These are phyloP conservation scores for Backusella psychrophila DNA, from an alignment of 192 early-diverging fungal genomes.

Conservation along the genomic window DNA sequence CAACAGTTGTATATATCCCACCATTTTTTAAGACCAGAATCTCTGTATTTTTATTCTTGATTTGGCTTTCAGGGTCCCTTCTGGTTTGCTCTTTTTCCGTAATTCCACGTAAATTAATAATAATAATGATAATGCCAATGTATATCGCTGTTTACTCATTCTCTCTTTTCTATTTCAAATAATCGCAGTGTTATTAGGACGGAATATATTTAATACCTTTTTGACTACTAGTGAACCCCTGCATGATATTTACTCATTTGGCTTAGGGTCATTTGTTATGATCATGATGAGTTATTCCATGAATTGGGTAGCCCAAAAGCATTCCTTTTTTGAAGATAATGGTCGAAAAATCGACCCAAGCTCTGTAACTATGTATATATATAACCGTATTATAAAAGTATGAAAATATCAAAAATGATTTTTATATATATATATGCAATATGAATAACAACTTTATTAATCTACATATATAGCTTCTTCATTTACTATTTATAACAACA, in stretches of 20 bases:
- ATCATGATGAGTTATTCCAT: conserved; percentile 27
- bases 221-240: conserved; percentile 47
- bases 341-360: neutral
- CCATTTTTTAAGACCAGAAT: conserved; percentile 61
- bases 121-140: neutral
- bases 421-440: neutral
- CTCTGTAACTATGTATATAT: neutral
- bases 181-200: conserved; percentile 55
- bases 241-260: conserved; percentile 79
- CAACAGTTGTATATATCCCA: conserved; percentile 83
- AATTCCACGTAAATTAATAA: conserved; percentile 41
- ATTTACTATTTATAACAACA: conserved; percentile 47
- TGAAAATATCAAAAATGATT: neutral
- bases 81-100: conserved; percentile 20
- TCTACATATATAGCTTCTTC: conserved; percentile 21
- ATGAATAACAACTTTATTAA: neutral
- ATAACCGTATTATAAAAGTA: neutral
- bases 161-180: neutral
- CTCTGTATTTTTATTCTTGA: conserved; percentile 42
- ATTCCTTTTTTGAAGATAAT: conserved; percentile 5
- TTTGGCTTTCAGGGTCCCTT: conserved; percentile 41
- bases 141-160: neutral
- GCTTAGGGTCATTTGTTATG: conserved; percentile 65
- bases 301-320: conserved; percentile 34
- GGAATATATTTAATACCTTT: conserved; percentile 43